Conservation (phyloP, 495 filamentous ascomycete genomes). For the Cudoniella acicularis region DNA sequence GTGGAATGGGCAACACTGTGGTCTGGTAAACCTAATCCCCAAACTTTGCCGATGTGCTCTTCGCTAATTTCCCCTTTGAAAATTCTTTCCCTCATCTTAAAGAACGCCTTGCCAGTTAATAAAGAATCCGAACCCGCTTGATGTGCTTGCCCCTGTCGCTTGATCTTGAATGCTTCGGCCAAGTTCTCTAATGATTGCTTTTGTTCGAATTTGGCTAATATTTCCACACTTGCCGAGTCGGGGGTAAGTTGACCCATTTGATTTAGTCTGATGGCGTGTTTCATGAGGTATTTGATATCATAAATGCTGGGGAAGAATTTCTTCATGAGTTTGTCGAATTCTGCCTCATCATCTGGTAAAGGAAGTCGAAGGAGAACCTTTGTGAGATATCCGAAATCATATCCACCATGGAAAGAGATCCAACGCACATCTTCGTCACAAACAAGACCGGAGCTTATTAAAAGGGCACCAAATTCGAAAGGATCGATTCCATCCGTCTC, state of each 20-base stretch:
- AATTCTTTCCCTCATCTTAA: slow-evolving; percentile 77
- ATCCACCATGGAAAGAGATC: slow-evolving; percentile 98
- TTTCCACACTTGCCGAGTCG: slow-evolving; percentile 58
- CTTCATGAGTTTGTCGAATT: slow-evolving; percentile 79
- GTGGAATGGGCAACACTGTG: slow-evolving; percentile 25
- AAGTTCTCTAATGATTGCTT: slow-evolving; percentile 91
- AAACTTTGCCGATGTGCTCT: slow-evolving; percentile 79
- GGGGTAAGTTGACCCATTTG: slow-evolving; percentile 62
- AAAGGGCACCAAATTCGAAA: slow-evolving; percentile 76
- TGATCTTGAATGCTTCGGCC: slow-evolving; percentile 85
- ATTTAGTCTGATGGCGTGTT: slow-evolving; percentile 57
- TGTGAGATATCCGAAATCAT: slow-evolving; percentile 95
- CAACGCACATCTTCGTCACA: slow-evolving; percentile 83
- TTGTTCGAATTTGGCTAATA: slow-evolving; percentile 73
- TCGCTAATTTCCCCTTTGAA: slow-evolving; percentile 77
- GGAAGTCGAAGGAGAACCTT: slow-evolving; percentile 80
- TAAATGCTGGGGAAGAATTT: slow-evolving; percentile 91
- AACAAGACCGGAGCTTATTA: slow-evolving; percentile 90
- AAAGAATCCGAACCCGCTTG: slow-evolving; percentile 89
- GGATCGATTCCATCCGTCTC: slow-evolving; percentile 90
- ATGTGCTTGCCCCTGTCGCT: slow-evolving; percentile 79
- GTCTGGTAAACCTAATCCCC: slow-evolving; percentile 63
- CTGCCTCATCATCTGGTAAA: slow-evolving; percentile 80
- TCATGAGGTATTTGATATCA: slow-evolving; percentile 97
- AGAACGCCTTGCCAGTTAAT: slow-evolving; percentile 90